Base-by-base conservation (phyloP, 2,329 filamentous ascomycete genomes). In the Gaeumannomyces sp. region DNA sequence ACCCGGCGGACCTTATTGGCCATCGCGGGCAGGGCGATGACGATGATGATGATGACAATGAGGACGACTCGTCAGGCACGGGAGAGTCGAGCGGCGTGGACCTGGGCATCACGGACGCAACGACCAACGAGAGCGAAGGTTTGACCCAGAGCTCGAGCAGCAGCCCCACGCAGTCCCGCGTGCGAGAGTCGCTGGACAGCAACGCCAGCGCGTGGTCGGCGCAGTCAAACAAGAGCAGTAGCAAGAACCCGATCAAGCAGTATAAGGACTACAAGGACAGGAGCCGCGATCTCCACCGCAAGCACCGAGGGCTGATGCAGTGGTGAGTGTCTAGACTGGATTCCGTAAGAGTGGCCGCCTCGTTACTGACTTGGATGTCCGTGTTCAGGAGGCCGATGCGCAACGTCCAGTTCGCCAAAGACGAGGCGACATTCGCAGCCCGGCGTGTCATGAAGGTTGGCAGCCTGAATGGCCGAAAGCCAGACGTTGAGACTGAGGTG, bases 271-370 rank as follows among this genome's bases (percentile, higher is more conserved):
- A 89, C 73, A 87, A 86, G 70, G 81, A 81, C 65, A 83, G 87
- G 67, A 92, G 89, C 73, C 86, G 89, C 68, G 87, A 90, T 60
- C 82, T 97, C 73, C 89, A 93, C 74, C 85, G 93, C 0, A 92
- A 93, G 77, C 93, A 97, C 70, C 84, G 93, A 14, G 94, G 94
- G 0, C 72, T 97, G 73, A 96, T 97, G 92, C 94, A 98, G 76
- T 98, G 93, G 93, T 76, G 65, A 68, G 74, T 64, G 5, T 53
- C 60, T 45, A 3, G 16, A n/a, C 38, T 7, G 45, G 45, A 53
- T 25, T 16, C 57, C 56, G 25, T 53, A 2, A 22, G 25, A n/a
- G 28, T 53, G 10, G 22, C 1, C n/a, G 45, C 11, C n/a, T 53
- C 38, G 35, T 35, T 29, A 63, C 35, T 62, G 33, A 67, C 64